Evolutionary conservation across 129 eudicot genomes (phyloP).

Genomic region (Chrysanthemum makinoi): DNA sequence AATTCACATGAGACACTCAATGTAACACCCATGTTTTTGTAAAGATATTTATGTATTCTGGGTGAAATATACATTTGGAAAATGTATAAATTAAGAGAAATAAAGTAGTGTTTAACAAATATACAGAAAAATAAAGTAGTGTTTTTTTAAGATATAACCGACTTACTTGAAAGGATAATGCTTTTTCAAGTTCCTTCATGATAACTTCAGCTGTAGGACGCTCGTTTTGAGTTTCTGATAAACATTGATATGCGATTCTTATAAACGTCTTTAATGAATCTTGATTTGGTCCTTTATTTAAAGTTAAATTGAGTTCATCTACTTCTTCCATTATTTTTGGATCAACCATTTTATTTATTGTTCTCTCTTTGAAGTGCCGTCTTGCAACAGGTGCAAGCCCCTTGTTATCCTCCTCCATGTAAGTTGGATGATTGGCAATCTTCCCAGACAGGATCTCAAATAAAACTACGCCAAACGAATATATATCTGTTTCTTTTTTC

Average conservation of each 20-base stretch:
- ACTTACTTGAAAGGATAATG: no score
- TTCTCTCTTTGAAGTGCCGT: background rate
- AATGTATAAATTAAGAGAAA: no score
- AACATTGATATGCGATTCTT: background rate
- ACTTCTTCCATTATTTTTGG: conserved; percentile 5
- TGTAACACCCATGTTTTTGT: no score
- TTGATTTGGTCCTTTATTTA: background rate
- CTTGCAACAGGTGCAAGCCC: background rate
- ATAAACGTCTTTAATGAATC: background rate
- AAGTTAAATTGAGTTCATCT: background rate
- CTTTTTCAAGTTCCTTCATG: background rate
- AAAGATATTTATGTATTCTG: no score
- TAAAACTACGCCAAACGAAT: background rate
- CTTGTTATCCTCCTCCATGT: background rate
- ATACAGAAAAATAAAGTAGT: no score
- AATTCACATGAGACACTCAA: no score
- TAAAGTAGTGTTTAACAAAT: no score
- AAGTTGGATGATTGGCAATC: background rate
- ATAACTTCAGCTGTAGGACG: background rate
- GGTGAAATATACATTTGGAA: no score
- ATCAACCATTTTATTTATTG: background rate
- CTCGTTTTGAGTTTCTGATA: background rate
- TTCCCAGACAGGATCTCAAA: conserved; percentile 4
- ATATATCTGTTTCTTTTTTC: background rate
- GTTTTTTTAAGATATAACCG: no score